Percentiles rank a stretch among this genome's conserved stretches.
Evolutionary conservation across 2,329 filamentous ascomycete species (phyloP).

Genomic region (Alternaria postmessia): DNA sequence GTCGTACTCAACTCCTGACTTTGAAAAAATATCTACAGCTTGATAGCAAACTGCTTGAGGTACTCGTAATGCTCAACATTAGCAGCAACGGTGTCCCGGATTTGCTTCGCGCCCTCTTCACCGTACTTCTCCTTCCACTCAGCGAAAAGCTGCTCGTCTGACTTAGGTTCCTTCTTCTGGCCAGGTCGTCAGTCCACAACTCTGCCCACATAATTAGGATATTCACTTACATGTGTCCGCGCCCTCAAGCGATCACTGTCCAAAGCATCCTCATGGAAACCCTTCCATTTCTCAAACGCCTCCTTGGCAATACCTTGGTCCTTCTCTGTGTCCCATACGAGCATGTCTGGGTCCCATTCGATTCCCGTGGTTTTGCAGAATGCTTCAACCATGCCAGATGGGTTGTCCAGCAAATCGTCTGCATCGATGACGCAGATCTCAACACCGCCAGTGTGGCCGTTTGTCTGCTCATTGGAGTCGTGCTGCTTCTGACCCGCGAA

Average conservation of each 20-base stretch:
- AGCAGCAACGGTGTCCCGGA: constrained; percentile 73
- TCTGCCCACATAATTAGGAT: no score
- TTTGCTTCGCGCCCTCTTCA: constrained; percentile 72
- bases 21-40: constrained; percentile 37
- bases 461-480: constrained; percentile 44
- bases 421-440: constrained; percentile 90
- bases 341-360: constrained; percentile 78
- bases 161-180: constrained; percentile 68
- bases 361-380: constrained; percentile 86
- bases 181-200: background rate
- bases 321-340: constrained; percentile 81
- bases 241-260: constrained; percentile 79
- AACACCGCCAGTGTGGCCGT: constrained; percentile 53
- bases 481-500: constrained; percentile 59
- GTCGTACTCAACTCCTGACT: background rate
- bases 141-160: constrained; percentile 70
- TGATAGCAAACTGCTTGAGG: constrained; percentile 78
- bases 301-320: constrained; percentile 72
- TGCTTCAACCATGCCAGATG: constrained; percentile 74
- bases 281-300: constrained; percentile 95
- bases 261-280: constrained; percentile 95
- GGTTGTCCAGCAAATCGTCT: constrained; percentile 90
- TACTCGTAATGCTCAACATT: constrained; percentile 82
- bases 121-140: constrained; percentile 81
- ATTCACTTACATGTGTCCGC: constrained; percentile 64